These are phyloP conservation scores for Penicillium sp. DNA, from an alignment of 2,329 filamentous ascomycete species.

Conservation along the genomic window DNA sequence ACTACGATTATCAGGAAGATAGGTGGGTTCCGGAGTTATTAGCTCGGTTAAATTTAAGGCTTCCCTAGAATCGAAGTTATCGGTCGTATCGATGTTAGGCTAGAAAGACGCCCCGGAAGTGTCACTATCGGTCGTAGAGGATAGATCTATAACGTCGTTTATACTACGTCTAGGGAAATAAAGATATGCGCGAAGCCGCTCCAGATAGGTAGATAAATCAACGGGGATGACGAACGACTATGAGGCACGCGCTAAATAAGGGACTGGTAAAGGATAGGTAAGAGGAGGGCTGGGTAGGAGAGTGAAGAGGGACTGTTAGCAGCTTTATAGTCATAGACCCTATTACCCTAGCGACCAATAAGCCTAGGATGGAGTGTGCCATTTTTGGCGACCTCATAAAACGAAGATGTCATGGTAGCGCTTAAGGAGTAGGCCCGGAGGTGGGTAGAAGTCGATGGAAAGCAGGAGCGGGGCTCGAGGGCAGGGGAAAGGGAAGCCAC, in stretches of 20 bases:
- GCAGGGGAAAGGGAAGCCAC: constrained; percentile 3
- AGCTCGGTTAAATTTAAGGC: constrained; percentile 6
- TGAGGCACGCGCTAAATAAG: neutral
- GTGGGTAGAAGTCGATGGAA: constrained; percentile 12
- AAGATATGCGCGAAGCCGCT: neutral
- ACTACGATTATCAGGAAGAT: neutral
- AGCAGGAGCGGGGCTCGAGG: constrained; percentile 1
- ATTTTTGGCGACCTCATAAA: constrained; percentile 7
- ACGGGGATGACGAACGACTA: neutral
- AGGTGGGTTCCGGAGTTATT: constrained; percentile 7
- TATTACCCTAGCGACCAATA: constrained; percentile 7
- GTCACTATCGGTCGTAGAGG: constrained; percentile 9
- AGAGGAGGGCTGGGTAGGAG: constrained; percentile 3
- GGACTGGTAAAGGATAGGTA: constrained; percentile 4
- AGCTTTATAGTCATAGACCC: constrained; percentile 7
- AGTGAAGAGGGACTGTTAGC: neutral
- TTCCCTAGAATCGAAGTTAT: constrained; percentile 7
- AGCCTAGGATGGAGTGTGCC: constrained; percentile 2
- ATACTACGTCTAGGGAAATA: neutral
- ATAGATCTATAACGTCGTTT: constrained; percentile 2
- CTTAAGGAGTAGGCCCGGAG: constrained; percentile 3
- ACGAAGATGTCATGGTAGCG: constrained; percentile 7
- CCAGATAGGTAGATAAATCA: neutral
- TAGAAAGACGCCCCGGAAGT: constrained; percentile 11
- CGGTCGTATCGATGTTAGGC: constrained; percentile 5